Percentiles rank a stretch among this genome's conserved stretches.
Evolutionary conservation across 2,329 filamentous ascomycete genomes (phyloP).

Genomic region (Xylariaceae sp.): DNA sequence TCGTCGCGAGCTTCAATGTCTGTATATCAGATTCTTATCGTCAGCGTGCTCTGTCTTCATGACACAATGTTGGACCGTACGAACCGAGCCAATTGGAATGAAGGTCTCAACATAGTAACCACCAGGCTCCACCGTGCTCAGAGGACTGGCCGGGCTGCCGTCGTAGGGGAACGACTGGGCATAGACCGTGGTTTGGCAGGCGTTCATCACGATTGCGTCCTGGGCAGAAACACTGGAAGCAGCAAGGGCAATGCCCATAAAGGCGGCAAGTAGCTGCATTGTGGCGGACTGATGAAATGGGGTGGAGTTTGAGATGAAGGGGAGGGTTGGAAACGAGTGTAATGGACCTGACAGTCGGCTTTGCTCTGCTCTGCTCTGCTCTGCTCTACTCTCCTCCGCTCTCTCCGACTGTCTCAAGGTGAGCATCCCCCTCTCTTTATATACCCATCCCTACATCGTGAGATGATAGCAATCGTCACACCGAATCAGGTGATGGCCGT

Average conservation of each 20-base stretch:
- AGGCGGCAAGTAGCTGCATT: constrained; percentile 30
- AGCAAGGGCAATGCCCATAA: constrained; percentile 32
- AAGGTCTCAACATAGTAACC: constrained; percentile 34
- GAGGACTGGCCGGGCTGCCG: constrained; percentile 29
- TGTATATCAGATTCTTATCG: constrained; percentile 23
- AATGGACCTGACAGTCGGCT: neutral
- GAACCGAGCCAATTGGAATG: constrained; percentile 34
- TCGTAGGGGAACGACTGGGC: constrained; percentile 37
- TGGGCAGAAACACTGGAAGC: constrained; percentile 32
- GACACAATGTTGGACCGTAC: constrained; percentile 10
- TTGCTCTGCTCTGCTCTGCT: neutral
- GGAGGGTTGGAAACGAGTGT: neutral
- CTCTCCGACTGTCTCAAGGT: neutral
- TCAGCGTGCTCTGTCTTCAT: constrained; percentile 9
- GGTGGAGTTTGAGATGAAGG: neutral
- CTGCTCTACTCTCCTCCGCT: neutral
- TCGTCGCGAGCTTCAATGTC: constrained; percentile 40
- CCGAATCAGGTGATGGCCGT: neutral
- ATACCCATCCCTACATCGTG: neutral
- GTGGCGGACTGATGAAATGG: constrained; percentile 8
- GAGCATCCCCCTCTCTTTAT: constrained; percentile 7
- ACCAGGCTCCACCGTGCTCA: constrained; percentile 29
- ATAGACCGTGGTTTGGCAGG: constrained; percentile 32
- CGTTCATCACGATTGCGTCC: constrained; percentile 35
- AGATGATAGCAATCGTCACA: neutral